Percentiles rank a stretch among this genome's conserved stretches.
phyloP scores from a whole-genome alignment of 352 stramenopile genomes.

The Peronospora farinosa region DNA sequence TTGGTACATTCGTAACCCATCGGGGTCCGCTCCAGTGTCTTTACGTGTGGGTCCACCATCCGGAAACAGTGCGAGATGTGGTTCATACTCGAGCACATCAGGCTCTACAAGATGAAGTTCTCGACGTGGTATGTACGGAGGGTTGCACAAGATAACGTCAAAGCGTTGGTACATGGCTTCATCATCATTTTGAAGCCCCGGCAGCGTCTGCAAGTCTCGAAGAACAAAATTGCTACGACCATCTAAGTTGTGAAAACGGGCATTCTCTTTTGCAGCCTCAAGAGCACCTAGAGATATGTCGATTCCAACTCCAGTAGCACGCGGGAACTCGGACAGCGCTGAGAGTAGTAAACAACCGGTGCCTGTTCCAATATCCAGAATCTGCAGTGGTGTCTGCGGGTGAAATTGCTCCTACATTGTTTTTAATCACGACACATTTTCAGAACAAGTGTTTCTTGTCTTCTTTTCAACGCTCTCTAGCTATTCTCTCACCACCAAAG shows the following conservation, averaged over 20 bases:
- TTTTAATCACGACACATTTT: background rate
- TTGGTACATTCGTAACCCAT: constrained; percentile 54
- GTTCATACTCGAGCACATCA: constrained; percentile 61
- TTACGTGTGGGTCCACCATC: constrained; percentile 23
- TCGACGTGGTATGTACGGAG: constrained; percentile 57
- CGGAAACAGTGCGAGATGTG: constrained; percentile 67
- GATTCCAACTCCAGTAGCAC: constrained; percentile 46
- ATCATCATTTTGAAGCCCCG: constrained; percentile 9
- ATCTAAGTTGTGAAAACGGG: constrained; percentile 21
- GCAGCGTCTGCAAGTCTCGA: constrained; percentile 24
- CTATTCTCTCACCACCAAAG: constrained; percentile 37
- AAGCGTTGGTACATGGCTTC: constrained; percentile 35
- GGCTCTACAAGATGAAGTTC: constrained; percentile 50
- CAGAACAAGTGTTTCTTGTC: background rate
- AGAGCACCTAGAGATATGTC: constrained; percentile 58
- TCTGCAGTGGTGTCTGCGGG: constrained; percentile 27
- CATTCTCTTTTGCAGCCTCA: constrained; percentile 46
- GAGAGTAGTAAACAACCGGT: constrained; percentile 61
- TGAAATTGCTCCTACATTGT: constrained; percentile 41
- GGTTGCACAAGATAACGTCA: constrained; percentile 69
- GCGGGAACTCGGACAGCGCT: constrained; percentile 52
- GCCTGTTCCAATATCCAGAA: constrained; percentile 71
- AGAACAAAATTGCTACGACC: constrained; percentile 24
- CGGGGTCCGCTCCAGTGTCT: constrained; percentile 10
- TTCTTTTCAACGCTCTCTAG: background rate